Base-by-base conservation (phyloP, 495 filamentous ascomycete genomes). In the Neurospora sp. region DNA sequence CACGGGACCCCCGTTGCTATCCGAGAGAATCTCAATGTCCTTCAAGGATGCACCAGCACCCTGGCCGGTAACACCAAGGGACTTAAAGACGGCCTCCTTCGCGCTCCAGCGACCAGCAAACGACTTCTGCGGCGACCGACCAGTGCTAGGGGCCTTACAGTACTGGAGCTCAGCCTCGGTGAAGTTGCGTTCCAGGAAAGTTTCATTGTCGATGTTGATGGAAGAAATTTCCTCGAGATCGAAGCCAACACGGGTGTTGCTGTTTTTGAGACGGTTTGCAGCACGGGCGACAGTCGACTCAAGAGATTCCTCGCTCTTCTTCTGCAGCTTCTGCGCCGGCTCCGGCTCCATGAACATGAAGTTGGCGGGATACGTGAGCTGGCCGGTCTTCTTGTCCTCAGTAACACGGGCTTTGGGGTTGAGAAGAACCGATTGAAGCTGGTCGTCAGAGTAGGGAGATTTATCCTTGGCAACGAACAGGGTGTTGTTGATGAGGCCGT, bases 71-170 rank as follows among this genome's bases (percentile, higher is more conserved):
- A 97, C 93, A 48, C 93, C 93, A n/a, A 99, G 84, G 14, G 92
- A 91, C 87, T 99, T 99, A 85, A 99, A 99, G 5, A 99, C 94
- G 5, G 95, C 96, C 84, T 99, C 96, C 83, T 99, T 99, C 4
- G 96, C 96, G 75, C 90, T 93, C 96, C 96, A 99, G 72, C 93
- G 89, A 18, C 96, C 96, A 0, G 96, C 92, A 82, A 97, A 98
- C 48, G 91, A 93, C 68, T 93, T 89, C 76, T 93, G 92, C 1
- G 94, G 90, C 75, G 85, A 87, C 68, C 79, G 74, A 1, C 79
- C 79, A 18, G 53, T 92, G 1, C 78, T 82, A 38, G 93, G 93
- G 79, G 91, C 90, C 70, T 84, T 87, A 85, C 96, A 98, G 83
- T 98, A 97, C 70, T 88, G 87, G 76, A 92, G 89, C 84, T 99